A percentile compares a stretch with the other conserved stretches of the same genome.
Conservation (phyloP, 306 rosid genomes). For the Rosa multiflora region DNA sequence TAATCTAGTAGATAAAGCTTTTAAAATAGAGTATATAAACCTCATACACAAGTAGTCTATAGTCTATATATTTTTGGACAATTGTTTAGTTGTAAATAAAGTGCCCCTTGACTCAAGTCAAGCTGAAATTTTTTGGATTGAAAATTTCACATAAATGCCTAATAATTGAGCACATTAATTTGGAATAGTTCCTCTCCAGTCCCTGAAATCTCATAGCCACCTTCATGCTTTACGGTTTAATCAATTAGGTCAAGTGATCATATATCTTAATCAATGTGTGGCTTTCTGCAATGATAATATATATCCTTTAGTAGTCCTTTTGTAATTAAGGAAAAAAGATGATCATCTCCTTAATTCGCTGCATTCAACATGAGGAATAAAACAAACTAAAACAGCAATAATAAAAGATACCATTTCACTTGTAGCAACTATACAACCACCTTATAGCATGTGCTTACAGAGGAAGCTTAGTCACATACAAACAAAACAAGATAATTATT, state of each 20-base stretch:
- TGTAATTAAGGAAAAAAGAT: not conserved
- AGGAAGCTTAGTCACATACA: constrained; percentile 12
- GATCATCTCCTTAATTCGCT: not conserved
- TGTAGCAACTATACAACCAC: not conserved
- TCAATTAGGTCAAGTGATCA: not conserved
- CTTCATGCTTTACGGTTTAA: not conserved
- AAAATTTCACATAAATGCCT: not conserved
- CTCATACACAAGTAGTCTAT: too few species aligned
- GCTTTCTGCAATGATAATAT: not conserved
- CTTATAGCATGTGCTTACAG: constrained; percentile 31
- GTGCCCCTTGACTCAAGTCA: too few species aligned
- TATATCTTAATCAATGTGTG: not conserved
- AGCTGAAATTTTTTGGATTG: not conserved
- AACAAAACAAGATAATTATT: constrained; percentile 12
- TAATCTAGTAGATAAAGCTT: not conserved
- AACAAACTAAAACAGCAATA: constrained; percentile 8
- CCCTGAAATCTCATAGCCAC: not conserved
- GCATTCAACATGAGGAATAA: not conserved
- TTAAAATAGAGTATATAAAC: too few species aligned
- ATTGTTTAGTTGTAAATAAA: too few species aligned
- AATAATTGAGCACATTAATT: too few species aligned
- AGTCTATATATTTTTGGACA: too few species aligned
- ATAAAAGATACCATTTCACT: not conserved
- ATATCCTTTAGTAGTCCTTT: not conserved
- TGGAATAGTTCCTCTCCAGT: not conserved